A percentile compares a stretch with the other conserved stretches of the same genome.
These are phyloP conservation scores for Emericellopsis atlantica DNA, from an alignment of 2,329 filamentous ascomycete genomes.

Conservation along the genomic window DNA sequence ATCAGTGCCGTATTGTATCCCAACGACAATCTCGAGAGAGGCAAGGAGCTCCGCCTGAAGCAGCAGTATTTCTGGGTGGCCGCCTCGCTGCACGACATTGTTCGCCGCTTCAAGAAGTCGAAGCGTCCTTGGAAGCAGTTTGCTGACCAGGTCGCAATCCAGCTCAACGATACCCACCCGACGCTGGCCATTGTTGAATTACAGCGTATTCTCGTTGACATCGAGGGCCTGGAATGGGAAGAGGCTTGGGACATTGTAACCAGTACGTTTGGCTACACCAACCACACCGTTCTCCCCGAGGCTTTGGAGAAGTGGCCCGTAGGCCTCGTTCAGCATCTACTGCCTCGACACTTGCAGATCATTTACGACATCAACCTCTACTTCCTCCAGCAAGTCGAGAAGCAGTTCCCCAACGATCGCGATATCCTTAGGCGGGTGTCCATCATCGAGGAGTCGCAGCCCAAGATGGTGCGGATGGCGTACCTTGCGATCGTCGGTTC, in stretches of 20 bases:
- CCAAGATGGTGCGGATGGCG: constrained; percentile 98
- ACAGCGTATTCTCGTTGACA: constrained; percentile 80
- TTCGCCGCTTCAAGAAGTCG: constrained; percentile 95
- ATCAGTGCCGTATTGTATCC: constrained; percentile 96
- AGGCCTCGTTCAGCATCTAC: constrained; percentile 77
- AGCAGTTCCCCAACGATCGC: constrained; percentile 76
- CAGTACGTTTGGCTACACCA: constrained; percentile 85
- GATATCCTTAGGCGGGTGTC: constrained; percentile 82
- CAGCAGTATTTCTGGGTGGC: constrained; percentile 99
- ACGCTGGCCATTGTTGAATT: constrained; percentile 93
- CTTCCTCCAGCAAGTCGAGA: constrained; percentile 87
- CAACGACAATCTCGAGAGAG: constrained; percentile 91
- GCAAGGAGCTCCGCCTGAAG: constrained; percentile 94
- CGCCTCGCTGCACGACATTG: constrained; percentile 89
- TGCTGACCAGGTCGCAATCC: constrained; percentile 88
- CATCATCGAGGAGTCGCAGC: constrained; percentile 92
- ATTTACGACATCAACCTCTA: constrained; percentile 97
- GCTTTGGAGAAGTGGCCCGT: constrained; percentile 98
- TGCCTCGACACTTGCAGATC: constrained; percentile 89
- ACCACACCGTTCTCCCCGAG: constrained; percentile 95
- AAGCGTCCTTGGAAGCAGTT: constrained; percentile 87
- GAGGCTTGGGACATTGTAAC: constrained; percentile 76
- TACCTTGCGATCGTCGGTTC: constrained; percentile 90
- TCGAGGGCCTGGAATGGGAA: constrained; percentile 88
- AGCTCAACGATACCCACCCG: constrained; percentile 96